Percentiles rank a stretch among this genome's conserved stretches.
phyloP scores from a whole-genome alignment of 768 basidiomycete genomes.

The Lactifluus rugatus region DNA sequence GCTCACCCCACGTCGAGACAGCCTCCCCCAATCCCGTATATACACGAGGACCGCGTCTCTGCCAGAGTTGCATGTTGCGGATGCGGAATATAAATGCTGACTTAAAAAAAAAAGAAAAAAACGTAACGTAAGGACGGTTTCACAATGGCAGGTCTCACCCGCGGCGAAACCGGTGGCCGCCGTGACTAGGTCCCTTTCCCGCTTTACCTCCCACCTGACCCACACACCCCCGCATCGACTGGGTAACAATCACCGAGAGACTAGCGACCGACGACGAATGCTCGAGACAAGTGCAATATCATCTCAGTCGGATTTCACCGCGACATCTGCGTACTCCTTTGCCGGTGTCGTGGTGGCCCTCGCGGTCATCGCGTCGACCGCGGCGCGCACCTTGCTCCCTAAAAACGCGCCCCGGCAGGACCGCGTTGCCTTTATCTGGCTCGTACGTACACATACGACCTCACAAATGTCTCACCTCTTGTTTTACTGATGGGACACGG shows the following conservation, averaged over 20 bases:
- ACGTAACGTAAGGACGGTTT: too few relatives aligned
- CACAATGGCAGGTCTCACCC: too few relatives aligned
- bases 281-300: not conserved
- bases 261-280: not conserved
- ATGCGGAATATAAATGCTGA: too few relatives aligned
- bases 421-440: conserved; percentile 66
- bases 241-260: not conserved
- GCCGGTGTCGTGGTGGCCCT: conserved; percentile 44
- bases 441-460: conserved; percentile 35
- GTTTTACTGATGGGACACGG: not conserved
- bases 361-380: conserved; percentile 42
- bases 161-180: too few relatives aligned
- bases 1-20: too few relatives aligned
- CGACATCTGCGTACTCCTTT: conserved; percentile 56
- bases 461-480: not conserved
- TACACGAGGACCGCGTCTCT: too few relatives aligned
- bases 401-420: conserved; percentile 57
- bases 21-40: too few relatives aligned
- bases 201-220: too few relatives aligned
- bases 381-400: conserved; percentile 48
- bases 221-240: too few relatives aligned
- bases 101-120: too few relatives aligned
- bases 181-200: too few relatives aligned
- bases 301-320: conserved; percentile 35
- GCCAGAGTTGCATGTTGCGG: too few relatives aligned